Evolutionary conservation across 2,329 filamentous ascomycete species (phyloP), one percentile per base, ranked within the genome.

Genomic region (Penicillium sp.): DNA sequence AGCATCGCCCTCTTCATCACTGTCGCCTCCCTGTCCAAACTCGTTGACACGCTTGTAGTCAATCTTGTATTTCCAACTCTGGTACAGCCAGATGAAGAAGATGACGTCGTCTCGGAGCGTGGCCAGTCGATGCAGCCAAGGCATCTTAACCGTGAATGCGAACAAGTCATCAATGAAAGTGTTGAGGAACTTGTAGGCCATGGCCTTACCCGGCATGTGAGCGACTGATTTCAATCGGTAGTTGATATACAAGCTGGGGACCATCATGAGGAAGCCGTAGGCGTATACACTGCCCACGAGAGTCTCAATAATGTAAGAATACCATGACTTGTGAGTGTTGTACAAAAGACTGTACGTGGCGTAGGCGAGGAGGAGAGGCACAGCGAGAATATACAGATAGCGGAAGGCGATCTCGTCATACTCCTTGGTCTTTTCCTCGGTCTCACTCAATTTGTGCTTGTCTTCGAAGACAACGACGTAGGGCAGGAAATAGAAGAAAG

Each of bases 71-170:
- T 85, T 85, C 80, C 83, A 98, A 52, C 85, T 82, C 74, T 98
- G 93, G 72, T 98, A 98, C 4, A 98, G 61, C 73, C 96, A 98
- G 50, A 98, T 79, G 67, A 98, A 98, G 78, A 98, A 98, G 66
- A 98, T 97, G 56, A 98, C 78, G 64, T 98, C 93, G 67, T 98
- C 93, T 51, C 93, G 80, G 54, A 98, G 79, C 0, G 93, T 97
- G 0, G 93, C 90, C 43, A 98, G 76, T 12, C 93, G 83, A 70
- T 98, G 93, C 44, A 98, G 77, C 53, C 90, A 82, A 0, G 93
- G 93, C 93, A 98, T 98, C 75, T 97, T 97, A 76, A 98, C 96
- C 35, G 93, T 98, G 64, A 97, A 98, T 2, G 93, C 93, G 65
- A 98, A 98, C 29, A 98, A 77, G 66, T 98, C 93, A 70, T 98